phyloP scores from a whole-genome alignment of 1,284 basidiomycete genomes.

The Leucoagaricus sp. region DNA sequence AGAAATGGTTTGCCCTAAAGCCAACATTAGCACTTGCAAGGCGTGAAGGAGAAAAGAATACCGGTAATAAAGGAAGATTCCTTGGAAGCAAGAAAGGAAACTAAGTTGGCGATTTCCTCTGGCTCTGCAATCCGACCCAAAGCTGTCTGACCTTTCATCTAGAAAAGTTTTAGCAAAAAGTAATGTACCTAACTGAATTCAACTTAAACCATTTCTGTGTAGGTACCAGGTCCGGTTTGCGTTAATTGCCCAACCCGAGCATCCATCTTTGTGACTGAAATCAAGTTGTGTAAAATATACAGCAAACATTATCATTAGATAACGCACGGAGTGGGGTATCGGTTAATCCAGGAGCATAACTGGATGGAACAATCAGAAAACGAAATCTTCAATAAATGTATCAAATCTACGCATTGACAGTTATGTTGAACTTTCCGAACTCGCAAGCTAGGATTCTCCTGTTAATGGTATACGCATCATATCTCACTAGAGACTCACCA shows the following conservation, averaged over 20 bases:
- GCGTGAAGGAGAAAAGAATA: too few species aligned
- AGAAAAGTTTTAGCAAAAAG: background rate
- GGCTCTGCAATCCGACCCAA: conserved; percentile 10
- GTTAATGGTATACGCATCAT: conserved; percentile 1
- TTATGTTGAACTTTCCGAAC: conserved; percentile 29
- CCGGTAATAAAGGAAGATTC: conserved; percentile 16
- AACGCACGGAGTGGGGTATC: too few species aligned
- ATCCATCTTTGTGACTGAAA: too few species aligned
- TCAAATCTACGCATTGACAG: conserved; percentile 24
- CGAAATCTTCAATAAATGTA: background rate
- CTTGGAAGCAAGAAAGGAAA: conserved; percentile 14
- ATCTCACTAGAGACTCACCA: conserved; percentile 19
- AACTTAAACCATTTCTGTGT: too few species aligned
- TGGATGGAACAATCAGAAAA: background rate
- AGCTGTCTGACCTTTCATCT: conserved; percentile 7
- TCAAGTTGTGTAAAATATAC: too few species aligned
- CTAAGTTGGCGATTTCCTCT: conserved; percentile 11
- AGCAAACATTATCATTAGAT: too few species aligned
- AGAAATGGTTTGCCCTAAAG: too few species aligned
- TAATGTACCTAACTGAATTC: too few species aligned
- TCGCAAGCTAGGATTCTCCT: conserved; percentile 27
- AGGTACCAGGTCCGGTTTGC: too few species aligned
- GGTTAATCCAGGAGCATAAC: background rate
- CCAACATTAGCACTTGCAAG: too few species aligned
- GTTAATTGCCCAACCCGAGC: too few species aligned